These are phyloP conservation scores for Pachyrhizus erosus DNA, from an alignment of 306 rosid genomes.

Conservation along the genomic window DNA sequence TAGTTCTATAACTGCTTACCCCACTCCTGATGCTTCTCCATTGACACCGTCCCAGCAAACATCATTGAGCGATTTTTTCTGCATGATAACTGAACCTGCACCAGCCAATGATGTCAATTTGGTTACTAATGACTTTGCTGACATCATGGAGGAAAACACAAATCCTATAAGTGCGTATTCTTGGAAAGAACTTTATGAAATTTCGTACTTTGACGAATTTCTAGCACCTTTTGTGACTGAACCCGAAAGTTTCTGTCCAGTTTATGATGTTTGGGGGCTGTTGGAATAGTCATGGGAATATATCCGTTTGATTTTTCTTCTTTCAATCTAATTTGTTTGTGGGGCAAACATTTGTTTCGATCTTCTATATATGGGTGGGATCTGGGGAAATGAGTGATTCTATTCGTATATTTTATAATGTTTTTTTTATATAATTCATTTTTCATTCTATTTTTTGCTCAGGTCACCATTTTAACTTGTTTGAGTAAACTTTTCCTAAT, in stretches of 20 bases:
- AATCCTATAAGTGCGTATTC: slow-evolving; percentile 1
- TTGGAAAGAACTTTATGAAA: slow-evolving; percentile 25
- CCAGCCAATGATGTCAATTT: neutral
- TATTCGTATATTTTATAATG: neutral
- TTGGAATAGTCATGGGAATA: neutral
- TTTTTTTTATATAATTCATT: neutral
- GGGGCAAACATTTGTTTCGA: too few species aligned
- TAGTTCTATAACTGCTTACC: neutral
- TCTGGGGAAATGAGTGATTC: neutral
- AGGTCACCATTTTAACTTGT: neutral
- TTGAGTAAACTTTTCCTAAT: too few species aligned
- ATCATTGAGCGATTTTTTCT: neutral
- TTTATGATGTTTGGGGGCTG: neutral
- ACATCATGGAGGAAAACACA: neutral
- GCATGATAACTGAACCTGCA: neutral
- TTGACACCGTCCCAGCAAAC: neutral
- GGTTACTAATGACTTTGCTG: neutral
- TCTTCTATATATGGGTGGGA: too few species aligned
- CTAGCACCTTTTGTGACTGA: neutral
- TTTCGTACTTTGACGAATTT: slow-evolving; percentile 18
- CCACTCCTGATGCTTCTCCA: slow-evolving; percentile 14
- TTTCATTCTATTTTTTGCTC: neutral
- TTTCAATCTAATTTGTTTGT: too few species aligned
- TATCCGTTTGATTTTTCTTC: too few species aligned
- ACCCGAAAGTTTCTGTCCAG: neutral